Evolutionary conservation across 164 flowering plant species (phyloP).

Genomic region (Brasenia schreberi): DNA sequence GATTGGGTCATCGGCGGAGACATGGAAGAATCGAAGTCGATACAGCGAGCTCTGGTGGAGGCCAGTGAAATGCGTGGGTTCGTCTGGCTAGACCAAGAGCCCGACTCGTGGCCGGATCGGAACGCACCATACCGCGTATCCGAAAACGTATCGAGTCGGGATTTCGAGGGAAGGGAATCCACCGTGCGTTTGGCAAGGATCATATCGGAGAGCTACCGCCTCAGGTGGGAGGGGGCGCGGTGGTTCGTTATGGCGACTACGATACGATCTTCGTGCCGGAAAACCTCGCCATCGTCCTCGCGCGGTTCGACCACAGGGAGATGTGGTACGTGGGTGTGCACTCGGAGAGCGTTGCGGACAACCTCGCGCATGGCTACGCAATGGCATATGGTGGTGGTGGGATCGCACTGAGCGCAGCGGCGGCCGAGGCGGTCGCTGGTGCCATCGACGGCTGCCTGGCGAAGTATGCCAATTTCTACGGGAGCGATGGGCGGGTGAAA

Average conservation of each 20-base stretch:
- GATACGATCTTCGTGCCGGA: slow-evolving; percentile 61
- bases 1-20: slow-evolving; percentile 31
- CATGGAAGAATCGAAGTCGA: slow-evolving; percentile 35
- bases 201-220: slow-evolving; percentile 32
- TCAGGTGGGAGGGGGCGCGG: slow-evolving; percentile 34
- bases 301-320: slow-evolving; percentile 41
- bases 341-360: slow-evolving; percentile 68
- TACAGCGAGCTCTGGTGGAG: slow-evolving; percentile 51
- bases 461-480: slow-evolving; percentile 37
- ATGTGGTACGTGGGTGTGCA: slow-evolving; percentile 52
- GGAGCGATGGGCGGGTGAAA: slow-evolving; percentile 49
- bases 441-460: slow-evolving; percentile 43
- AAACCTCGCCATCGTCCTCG: slow-evolving; percentile 37
- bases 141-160: slow-evolving; percentile 18
- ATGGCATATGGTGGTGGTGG: slow-evolving; percentile 88
- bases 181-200: slow-evolving; percentile 55
- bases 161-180: slow-evolving; percentile 9
- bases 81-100: slow-evolving; percentile 43
- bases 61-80: slow-evolving; percentile 34
- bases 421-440: slow-evolving; percentile 27
- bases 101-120: slow-evolving; percentile 8
- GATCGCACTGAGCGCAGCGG: slow-evolving; percentile 51
- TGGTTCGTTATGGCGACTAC: slow-evolving; percentile 87
- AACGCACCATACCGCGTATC: slow-evolving; percentile 28
- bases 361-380: slow-evolving; percentile 31